Base-by-base conservation (phyloP, 169 alveolate genomes). In the Hepatocystis sp. region DNA sequence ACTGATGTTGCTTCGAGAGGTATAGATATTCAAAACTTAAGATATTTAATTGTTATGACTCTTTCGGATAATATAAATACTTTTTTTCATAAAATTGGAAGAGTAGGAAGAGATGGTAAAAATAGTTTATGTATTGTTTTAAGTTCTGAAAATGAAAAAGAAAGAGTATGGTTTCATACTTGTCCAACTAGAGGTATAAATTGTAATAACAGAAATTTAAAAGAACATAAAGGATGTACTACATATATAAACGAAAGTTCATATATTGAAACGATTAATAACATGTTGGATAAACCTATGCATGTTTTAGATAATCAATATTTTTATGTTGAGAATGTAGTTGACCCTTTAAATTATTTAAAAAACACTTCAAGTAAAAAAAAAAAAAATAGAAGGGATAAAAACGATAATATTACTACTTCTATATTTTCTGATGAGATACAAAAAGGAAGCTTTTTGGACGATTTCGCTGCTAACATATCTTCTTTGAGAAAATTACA, bases 1-100 rank as follows among this genome's bases (percentile, higher is more conserved):
- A 97, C 99, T 0, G 99, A 98, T 91, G 91, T 97, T 1, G 99
- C 99, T 1, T 96, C 99, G 17, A 92, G 99, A 66, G 99, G 99
- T 11, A 93, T 98, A 36, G 99, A 98, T 93, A 97, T 98, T 91
- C 99, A 71, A 42, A 71, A 71, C 30, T 39, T 71, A 27, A 81
- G 89, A 40, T 68, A 71, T 67, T 34, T 85, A 46, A 71, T 78
- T 23, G 76, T 86, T 76, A 28, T 86, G 85, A 76, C 84, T 36
- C 51, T 86, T 25, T 86, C 92, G 42, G 92, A 86, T 23, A 78
- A 85, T 65, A 76, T 66, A 40, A 78, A 66, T 85, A 55, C 86
- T 17, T 86, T 86, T 65, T 65, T 86, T 49, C 92, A 86, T 60
- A 67, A 85, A 53, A 81, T 86, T 36, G 92, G 92, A 34, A 56